Evolutionary conservation across 352 stramenopile species (phyloP), one percentile per base, ranked within the genome.

Genomic region (Globisporangium radiosum): DNA sequence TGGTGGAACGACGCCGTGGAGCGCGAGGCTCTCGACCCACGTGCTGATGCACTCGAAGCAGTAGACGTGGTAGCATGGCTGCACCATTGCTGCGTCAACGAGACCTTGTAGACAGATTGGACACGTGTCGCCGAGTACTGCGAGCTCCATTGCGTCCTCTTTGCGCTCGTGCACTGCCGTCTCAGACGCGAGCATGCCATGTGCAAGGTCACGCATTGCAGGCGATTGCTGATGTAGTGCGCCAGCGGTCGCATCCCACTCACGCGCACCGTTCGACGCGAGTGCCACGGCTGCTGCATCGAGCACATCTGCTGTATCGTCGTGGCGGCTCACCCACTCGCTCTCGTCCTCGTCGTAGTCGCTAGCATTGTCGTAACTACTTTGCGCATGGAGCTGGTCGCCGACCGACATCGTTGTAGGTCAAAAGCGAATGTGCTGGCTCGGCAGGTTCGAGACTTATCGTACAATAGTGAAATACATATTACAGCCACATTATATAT

Each of bases 61-160:
- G 66, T 86, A 92, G 7, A 88, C 80, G 62, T 92, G 82, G 49
- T 80, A 83, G 63, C 82, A 92, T 14, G 48, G 43, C 6, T 65
- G 70, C 7, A 89, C 56, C 75, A 92, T 88, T 54, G 81, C 78
- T 0, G 82, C 52, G 56, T 81, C 72, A n/a, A 62, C 63, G 0
- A 90, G 67, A 0, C 57, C 69, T 57, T 90, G 74, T 13, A 92
- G 68, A 38, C 82, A 92, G 52, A 92, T 92, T 1, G 82, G 59
- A 45, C 82, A 92, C 14, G 72, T 69, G 57, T 90, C 81, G n/a
- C 78, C 77, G 0, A 89, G 63, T 48, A 90, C 72, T 4, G 77
- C 79, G n/a, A 83, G 62, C 56, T 83, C 74, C 39, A 53, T 65
- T 10, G 70, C 66, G 5, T 58, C 33, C 19, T 59, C 52, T 17